Conservation (phyloP, 345 rosid genomes). For the Lepidium aucheri region DNA sequence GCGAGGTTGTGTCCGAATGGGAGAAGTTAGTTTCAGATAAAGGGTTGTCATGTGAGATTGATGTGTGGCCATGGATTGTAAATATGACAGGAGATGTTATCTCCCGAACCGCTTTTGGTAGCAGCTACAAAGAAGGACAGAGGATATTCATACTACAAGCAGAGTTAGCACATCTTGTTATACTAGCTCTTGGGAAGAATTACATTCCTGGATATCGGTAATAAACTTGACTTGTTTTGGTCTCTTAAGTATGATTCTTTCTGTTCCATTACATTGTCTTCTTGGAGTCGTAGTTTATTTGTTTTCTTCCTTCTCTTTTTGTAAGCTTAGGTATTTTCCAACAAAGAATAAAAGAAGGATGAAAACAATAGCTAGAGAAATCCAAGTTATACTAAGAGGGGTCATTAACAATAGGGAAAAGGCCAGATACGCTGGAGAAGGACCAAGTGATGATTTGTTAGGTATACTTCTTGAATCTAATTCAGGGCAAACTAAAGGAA, state of each 20-base stretch:
- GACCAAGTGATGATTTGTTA: conserved; percentile 27
- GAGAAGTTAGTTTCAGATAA: conserved; percentile 13
- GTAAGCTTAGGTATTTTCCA: conserved; percentile 34
- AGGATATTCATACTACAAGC: conserved; percentile 28
- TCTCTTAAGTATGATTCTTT: background rate
- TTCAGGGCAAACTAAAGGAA: conserved; percentile 24
- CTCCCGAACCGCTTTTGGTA: conserved; percentile 39
- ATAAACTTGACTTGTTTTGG: background rate
- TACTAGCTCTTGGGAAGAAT: background rate
- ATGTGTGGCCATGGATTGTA: conserved; percentile 32
- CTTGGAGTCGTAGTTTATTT: background rate
- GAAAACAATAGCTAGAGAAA: conserved; percentile 23
- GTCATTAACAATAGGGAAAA: conserved; percentile 32
- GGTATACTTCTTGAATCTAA: conserved; percentile 44
- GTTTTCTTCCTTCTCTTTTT: background rate
- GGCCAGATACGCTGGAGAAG: conserved; percentile 30
- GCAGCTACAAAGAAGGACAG: conserved; percentile 34
- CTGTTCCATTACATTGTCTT: background rate
- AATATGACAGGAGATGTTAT: conserved; percentile 34
- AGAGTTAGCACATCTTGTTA: conserved; percentile 16
- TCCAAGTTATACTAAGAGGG: conserved; percentile 25
- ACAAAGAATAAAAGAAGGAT: conserved; percentile 39
- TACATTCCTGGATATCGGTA: conserved; percentile 34
- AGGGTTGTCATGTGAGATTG: conserved; percentile 26
- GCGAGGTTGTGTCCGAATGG: conserved; percentile 25